Evolutionary conservation across 805 yeast species (phyloP).

Genomic region (Nakazawaea ernobii): DNA sequence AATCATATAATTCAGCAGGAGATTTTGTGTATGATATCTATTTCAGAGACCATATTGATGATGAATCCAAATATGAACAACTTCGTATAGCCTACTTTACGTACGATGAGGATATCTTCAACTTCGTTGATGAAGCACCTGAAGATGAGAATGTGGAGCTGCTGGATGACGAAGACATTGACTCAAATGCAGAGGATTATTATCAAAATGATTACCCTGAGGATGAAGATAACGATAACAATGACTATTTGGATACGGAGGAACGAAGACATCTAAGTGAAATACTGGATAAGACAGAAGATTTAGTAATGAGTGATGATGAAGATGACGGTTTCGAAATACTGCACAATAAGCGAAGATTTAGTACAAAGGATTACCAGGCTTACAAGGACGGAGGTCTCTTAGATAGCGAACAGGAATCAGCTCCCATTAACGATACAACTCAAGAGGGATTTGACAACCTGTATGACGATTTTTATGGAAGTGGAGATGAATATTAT

Average conservation of each 20-base stretch:
- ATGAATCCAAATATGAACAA: conserved; percentile 30
- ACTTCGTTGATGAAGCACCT: conserved; percentile 27
- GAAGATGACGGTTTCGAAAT: conserved; percentile 32
- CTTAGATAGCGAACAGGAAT: conserved; percentile 14
- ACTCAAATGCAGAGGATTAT: conserved; percentile 86
- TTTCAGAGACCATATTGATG: conserved; percentile 52
- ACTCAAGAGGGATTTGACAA: conserved; percentile 24
- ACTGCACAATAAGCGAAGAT: conserved; percentile 25
- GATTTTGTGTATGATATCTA: conserved; percentile 94
- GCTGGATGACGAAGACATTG: conserved; percentile 60
- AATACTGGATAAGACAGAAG: conserved; percentile 11
- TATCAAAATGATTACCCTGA: conserved; percentile 94
- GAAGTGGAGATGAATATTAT: conserved; percentile 14
- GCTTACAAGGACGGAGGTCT: conserved; percentile 22
- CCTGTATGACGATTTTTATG: conserved; percentile 21
- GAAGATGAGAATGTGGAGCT: conserved; percentile 24
- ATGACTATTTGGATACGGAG: conserved; percentile 5
- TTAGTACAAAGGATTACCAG: conserved; percentile 21
- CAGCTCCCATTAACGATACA: conserved; percentile 3
- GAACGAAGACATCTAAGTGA: conserved; percentile 5
- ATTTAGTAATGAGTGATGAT: conserved; percentile 29
- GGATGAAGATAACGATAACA: conserved; percentile 66
- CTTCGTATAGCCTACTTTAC: conserved; percentile 44
- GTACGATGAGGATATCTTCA: conserved; percentile 46
- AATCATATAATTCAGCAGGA: not conserved